Base-by-base conservation (phyloP, 441 rosid genomes). In the Rhodomyrtus psidioides region DNA sequence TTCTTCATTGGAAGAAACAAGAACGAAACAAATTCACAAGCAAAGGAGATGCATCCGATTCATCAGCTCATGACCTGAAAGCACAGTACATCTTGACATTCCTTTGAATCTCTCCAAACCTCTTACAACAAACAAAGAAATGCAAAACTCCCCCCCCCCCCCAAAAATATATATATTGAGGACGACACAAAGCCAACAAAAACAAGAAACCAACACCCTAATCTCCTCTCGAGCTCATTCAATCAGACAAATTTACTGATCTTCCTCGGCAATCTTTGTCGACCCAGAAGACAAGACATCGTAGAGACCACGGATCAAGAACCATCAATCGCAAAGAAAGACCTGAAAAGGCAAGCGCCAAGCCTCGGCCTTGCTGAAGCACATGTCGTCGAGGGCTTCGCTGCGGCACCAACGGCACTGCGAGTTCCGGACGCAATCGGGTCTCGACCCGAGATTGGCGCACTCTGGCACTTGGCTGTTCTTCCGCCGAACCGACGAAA, bases 341-440 rank as follows among this genome's bases (percentile, higher is more conserved):
- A 95, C 95, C 94, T 94, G 94, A 53, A 88, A 90, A 49, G 99
- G 98, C 84, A 96, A 88, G 86, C 96, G 90, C 94, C 95, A 87
- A 86, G 99, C 92, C 81, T 95, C 98, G 59, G 89, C 34, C 91
- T 90, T 93, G 87, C 86, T 85, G 55, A 95, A 96, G 91, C 98
- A 96, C 91, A 90, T 92, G 88, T 95, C 96, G 84, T 95, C 96
- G 6, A 96, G 95, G 90, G 91, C 94, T 51, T 95, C 95, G 59
- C 98, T 96, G 13, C 88, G 92, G 87, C 98, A 96, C 99, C 98
- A 96, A 46, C 90, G 90, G 88, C 99, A 95, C 74, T 86, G 90
- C n/a, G 95, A 94, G 89, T 89, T 89, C 86, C 88, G 90, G 1
- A 85, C 84, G 83, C 99, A 96, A 76, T 90, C 95, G 89, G 96